Evolutionary conservation across 2,329 filamentous ascomycete species (phyloP), one percentile per base, ranked within the genome.

Genomic region (Arthrobotrys sinensis): DNA sequence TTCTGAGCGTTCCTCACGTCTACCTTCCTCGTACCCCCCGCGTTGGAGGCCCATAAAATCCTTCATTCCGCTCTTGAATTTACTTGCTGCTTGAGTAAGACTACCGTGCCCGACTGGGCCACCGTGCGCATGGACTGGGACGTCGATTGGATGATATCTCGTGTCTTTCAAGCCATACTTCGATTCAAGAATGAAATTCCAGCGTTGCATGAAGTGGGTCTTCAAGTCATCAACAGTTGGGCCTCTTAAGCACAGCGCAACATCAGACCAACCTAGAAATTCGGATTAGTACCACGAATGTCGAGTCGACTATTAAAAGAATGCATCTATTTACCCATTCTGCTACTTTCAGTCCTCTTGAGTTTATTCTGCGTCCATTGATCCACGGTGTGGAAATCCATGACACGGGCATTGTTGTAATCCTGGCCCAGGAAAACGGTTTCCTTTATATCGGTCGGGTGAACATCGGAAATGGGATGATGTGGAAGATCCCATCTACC

Each of bases 351-450:
- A 10, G 90, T 91, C 62, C 94, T 89, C 82, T 96, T 92, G 19
- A 97, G 88, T 83, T 97, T 93, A 84, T 97, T 97, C 79, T 94
- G 89, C 80, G 95, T 89, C 89, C 91, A 96, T 79, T 96, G 88
- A 19, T 88, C 85, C 21, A 95, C 92, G 81, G 93, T 90, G 53
- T 90, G 87, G 83, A 96, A 95, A 84, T 96, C 94, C 83, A 92
- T 92, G 38, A 96, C 90, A 64, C 90, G 88, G 24, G 93, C 93
- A 81, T 97, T 97, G 85, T 97, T 97, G 86, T 93, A 97, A 82
- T 97, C 94, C 83, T 97, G 94, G 0, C 94, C 94, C 0, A 93
- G 93, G 84, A 95, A 97, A 10, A 97, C 84, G 50, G 93, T 93
- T 28, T 89, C 86, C 75, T 93, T 89, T 24, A 96, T 83, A 83